A percentile compares a stretch with the other conserved stretches of the same genome.
Evolutionary conservation across 345 rosid species (phyloP).

Genomic region (Corymbia maculata): DNA sequence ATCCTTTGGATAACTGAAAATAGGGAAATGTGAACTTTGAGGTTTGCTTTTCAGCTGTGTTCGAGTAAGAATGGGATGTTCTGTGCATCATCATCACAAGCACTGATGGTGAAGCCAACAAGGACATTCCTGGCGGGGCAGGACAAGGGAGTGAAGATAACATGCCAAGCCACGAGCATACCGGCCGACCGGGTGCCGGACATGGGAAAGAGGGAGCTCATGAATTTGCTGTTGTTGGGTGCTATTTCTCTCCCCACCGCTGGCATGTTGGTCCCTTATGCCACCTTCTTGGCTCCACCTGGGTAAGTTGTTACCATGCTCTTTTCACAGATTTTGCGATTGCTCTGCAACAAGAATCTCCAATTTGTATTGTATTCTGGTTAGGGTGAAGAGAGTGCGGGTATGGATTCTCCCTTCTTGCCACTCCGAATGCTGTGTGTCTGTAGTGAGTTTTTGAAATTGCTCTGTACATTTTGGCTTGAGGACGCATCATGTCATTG

Average conservation of each 20-base stretch:
- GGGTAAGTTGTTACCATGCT: constrained; percentile 33
- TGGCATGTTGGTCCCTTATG: constrained; percentile 79
- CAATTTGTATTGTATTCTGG: not conserved
- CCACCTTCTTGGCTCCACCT: constrained; percentile 61
- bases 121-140: constrained; percentile 32
- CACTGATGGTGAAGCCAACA: constrained; percentile 45
- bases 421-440: not conserved
- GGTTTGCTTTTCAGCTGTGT: constrained; percentile 38
- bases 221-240: constrained; percentile 85
- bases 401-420: not conserved
- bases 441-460: not conserved
- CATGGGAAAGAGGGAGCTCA: constrained; percentile 76
- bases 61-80: constrained; percentile 52
- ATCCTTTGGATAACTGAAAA: not conserved
- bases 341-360: not conserved
- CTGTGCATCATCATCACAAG: constrained; percentile 31
- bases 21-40: not conserved
- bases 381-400: not conserved
- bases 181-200: constrained; percentile 84
- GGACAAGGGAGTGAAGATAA: constrained; percentile 31
- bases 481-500: not conserved
- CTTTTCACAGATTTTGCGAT: not conserved
- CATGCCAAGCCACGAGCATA: constrained; percentile 69
- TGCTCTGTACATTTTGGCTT: not conserved
- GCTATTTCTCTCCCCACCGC: constrained; percentile 82